Evolutionary conservation across 257 asterid species (phyloP).

Genomic region (Handroanthus guayacan): DNA sequence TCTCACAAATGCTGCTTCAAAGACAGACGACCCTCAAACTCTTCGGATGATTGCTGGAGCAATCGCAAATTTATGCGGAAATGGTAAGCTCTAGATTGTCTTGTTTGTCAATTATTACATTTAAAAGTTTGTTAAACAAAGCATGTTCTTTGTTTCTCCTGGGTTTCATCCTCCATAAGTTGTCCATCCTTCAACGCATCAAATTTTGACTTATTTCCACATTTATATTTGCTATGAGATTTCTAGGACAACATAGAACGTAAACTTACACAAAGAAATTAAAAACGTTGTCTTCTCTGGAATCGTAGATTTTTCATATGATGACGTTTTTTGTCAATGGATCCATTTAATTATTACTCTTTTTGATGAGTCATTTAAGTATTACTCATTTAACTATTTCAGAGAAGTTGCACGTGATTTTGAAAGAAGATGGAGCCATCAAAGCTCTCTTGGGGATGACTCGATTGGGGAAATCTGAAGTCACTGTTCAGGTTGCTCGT

Average conservation of each 20-base stretch:
- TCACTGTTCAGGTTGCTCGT: slow-evolving; percentile 85
- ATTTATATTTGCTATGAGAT: not conserved
- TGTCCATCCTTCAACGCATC: not conserved
- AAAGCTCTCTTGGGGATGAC: slow-evolving; percentile 76
- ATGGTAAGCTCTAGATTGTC: slow-evolving; percentile 58
- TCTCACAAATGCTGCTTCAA: slow-evolving; percentile 69
- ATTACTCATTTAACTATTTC: slow-evolving; percentile 30
- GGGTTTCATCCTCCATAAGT: not conserved
- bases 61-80: slow-evolving; percentile 92
- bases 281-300: too few relatives aligned
- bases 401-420: slow-evolving; percentile 67
- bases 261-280: too few relatives aligned
- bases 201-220: not conserved
- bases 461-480: slow-evolving; percentile 66
- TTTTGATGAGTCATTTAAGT: too few relatives aligned
- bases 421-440: slow-evolving; percentile 85
- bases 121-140: too few relatives aligned
- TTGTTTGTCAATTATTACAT: not conserved
- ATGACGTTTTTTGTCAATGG: not conserved
- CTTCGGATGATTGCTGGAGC: slow-evolving; percentile 98
- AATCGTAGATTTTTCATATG: too few relatives aligned
- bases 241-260: too few relatives aligned
- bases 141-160: not conserved
- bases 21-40: slow-evolving; percentile 86
- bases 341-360: not conserved